Evolutionary conservation across 108 stramenopile genomes (phyloP).

Genomic region (Bacterosira constricta): DNA sequence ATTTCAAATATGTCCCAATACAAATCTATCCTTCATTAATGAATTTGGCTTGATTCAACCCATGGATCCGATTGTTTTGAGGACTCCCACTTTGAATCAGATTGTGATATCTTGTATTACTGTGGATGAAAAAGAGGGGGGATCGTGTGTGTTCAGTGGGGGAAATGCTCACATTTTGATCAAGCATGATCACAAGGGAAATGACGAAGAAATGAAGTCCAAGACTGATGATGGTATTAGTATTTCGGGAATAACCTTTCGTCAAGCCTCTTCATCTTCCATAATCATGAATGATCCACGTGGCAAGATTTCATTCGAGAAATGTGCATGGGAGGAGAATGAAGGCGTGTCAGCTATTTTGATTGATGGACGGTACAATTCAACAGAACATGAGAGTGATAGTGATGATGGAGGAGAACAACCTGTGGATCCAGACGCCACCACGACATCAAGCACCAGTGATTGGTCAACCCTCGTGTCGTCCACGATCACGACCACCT

Average conservation of each 20-base stretch:
- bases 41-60: not conserved
- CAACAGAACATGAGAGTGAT: not conserved
- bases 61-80: not conserved
- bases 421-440: no score
- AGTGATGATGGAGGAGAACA: not conserved
- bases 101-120: not conserved
- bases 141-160: not conserved
- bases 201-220: not conserved
- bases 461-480: not conserved
- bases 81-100: not conserved
- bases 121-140: not conserved
- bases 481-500: no score
- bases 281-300: constrained; percentile 47
- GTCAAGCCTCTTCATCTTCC: constrained; percentile 13
- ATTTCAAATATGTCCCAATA: constrained; percentile 3
- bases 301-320: constrained; percentile 29
- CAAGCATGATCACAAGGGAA: not conserved
- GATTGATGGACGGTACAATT: constrained; percentile 32
- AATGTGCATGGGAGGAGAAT: constrained; percentile 26
- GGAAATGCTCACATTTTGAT: not conserved
- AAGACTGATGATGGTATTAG: constrained; percentile 2
- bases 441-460: not conserved
- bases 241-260: constrained; percentile 30
- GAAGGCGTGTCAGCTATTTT: constrained; percentile 15
- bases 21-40: not conserved